phyloP scores from a whole-genome alignment of 2,329 filamentous ascomycete genomes.

The Aspergillus fumigatiaffinis region DNA sequence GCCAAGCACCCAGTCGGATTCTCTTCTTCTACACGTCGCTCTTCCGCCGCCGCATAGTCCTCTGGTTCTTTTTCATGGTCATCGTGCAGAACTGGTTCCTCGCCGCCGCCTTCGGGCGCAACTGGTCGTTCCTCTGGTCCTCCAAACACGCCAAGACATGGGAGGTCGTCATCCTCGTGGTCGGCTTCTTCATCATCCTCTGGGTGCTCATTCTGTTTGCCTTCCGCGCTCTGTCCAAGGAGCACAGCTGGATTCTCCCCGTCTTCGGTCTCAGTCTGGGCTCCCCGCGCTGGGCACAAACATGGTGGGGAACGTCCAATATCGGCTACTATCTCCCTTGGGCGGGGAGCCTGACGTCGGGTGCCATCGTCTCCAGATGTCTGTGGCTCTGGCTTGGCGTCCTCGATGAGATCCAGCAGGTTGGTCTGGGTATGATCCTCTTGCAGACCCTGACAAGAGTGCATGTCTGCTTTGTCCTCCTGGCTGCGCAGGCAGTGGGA shows the following conservation, averaged over 20 bases:
- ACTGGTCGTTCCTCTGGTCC: constrained; percentile 58
- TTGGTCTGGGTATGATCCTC: constrained; percentile 64
- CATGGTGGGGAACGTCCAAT: constrained; percentile 59
- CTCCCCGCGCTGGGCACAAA: constrained; percentile 63
- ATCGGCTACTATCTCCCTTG: constrained; percentile 61
- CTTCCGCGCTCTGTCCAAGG: constrained; percentile 52
- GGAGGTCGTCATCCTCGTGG: constrained; percentile 52
- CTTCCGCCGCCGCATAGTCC: constrained; percentile 58
- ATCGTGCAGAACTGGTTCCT: constrained; percentile 65
- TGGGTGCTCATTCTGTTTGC: constrained; percentile 48
- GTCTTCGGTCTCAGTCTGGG: constrained; percentile 63
- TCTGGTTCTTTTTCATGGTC: constrained; percentile 63
- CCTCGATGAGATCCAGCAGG: constrained; percentile 60
- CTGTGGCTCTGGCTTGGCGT: constrained; percentile 66
- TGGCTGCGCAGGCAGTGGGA: constrained; percentile 58
- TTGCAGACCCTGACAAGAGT: constrained; percentile 61
- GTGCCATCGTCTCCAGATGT: constrained; percentile 52
- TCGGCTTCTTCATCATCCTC: constrained; percentile 48
- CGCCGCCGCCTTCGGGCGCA: constrained; percentile 60
- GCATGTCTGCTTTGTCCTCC: constrained; percentile 59
- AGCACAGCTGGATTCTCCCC: constrained; percentile 63
- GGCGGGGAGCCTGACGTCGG: constrained; percentile 49
- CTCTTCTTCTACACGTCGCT: constrained; percentile 62
- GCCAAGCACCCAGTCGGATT: constrained; percentile 58
- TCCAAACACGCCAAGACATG: constrained; percentile 54